Percentiles rank a stretch among this genome's conserved stretches.
Evolutionary conservation across 441 rosid species (phyloP).

Genomic region (Flueggea neowawraea): DNA sequence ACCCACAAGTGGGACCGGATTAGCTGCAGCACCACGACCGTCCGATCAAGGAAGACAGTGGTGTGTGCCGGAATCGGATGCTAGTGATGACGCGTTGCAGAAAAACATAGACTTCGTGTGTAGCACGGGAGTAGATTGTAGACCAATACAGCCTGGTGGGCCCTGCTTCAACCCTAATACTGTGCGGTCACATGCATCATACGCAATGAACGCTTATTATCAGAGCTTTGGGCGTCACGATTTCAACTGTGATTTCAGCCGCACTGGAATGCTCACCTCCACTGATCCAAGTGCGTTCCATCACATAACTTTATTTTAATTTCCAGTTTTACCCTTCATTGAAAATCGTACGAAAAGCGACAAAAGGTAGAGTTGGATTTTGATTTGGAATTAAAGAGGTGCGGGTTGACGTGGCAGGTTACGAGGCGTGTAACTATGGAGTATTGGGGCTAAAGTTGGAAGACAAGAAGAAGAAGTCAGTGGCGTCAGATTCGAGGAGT

Average conservation of each 20-base stretch:
- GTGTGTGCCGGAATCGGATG: conserved; percentile 51
- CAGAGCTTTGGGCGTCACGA: conserved; percentile 44
- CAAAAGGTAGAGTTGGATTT: too few relatives aligned
- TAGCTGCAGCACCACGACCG: too few relatives aligned
- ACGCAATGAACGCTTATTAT: conserved; percentile 66
- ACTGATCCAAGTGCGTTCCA: conserved; percentile 42
- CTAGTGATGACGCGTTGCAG: conserved; percentile 43
- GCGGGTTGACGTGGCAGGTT: too few relatives aligned
- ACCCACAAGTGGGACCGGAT: too few relatives aligned
- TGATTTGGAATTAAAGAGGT: too few relatives aligned
- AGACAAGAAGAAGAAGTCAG: too few relatives aligned
- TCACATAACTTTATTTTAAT: too few relatives aligned
- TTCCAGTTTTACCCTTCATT: too few relatives aligned
- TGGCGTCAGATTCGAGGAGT: too few relatives aligned
- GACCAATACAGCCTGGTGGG: conserved; percentile 51
- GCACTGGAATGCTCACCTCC: conserved; percentile 42
- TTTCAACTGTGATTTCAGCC: conserved; percentile 46
- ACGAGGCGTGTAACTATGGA: too few relatives aligned
- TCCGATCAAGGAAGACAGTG: conserved; percentile 22
- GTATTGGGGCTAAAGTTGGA: too few relatives aligned
- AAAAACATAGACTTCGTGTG: conserved; percentile 65
- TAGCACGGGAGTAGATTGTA: conserved; percentile 45
- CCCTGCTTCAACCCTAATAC: conserved; percentile 52
- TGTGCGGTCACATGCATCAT: conserved; percentile 57
- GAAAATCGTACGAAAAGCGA: too few relatives aligned